Evolutionary conservation across 805 yeast genomes (phyloP), one percentile per base, ranked within the genome.

Genomic region (Limtongia smithiae): DNA sequence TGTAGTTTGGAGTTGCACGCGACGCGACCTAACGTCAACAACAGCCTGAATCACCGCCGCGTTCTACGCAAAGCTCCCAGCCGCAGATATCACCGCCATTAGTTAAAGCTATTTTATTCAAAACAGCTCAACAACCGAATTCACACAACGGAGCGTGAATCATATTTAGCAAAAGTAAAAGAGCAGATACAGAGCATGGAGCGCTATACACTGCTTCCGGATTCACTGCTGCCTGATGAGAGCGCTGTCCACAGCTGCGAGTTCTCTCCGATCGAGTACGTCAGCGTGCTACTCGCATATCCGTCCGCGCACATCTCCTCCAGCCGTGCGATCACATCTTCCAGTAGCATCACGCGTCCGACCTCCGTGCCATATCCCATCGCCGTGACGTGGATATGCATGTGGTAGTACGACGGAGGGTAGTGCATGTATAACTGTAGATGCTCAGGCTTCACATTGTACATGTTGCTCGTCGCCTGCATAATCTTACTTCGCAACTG

Each of bases 321-420:
- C 51, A 93, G 68, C 50, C 81, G 81, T 30, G 85, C 95, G 47
- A 93, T 82, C 1, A 89, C 76, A 52, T 86, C 95, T 50, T 86
- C 94, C 37, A 93, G 67, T 24, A 89, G 68, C 18, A 87, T 73
- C 1, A 97, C 95, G 60, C 84, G 85, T 1, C 97, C 97, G 67
- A 60, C 85, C 75, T 40, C 94, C 80, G 56, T 76, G 75, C 39
- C 88, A 81, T 46, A 83, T 60, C 1, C 93, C 61, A 0, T 91
- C 86, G 1, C 79, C 12, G 51, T 79, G 15, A 87, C 82, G 65
- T 93, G 98, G 15, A 93, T 76, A 64, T 93, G 98, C 72, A 93
- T 83, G 62, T 93, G 97, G 63, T 93, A 93, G 66, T 91, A 93
- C 0, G 96, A 85, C 0, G 98, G 98, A 58, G 90, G 97, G 66